Conservation (phyloP, 176 grass and related monocot species). For the Musa schizocarpa region DNA sequence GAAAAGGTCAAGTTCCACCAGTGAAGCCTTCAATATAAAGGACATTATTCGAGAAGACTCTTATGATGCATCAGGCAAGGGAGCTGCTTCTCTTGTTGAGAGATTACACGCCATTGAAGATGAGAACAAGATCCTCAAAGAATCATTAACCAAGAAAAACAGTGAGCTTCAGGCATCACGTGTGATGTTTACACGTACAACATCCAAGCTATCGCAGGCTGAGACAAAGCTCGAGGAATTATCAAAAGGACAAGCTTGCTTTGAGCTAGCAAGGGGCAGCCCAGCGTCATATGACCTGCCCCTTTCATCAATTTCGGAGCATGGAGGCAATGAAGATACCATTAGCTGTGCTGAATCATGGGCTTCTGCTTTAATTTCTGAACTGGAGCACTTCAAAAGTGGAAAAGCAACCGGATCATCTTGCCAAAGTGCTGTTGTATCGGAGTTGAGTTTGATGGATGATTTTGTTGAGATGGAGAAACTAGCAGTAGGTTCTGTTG, state of each 20-base stretch:
- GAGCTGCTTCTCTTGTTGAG: background rate
- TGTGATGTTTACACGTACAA: conserved; percentile 42
- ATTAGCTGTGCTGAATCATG: conserved; percentile 44
- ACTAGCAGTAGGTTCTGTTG: conserved; percentile 23
- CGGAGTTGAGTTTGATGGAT: conserved; percentile 44
- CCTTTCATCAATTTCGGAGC: conserved; percentile 6
- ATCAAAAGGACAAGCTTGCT: background rate
- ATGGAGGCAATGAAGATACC: conserved; percentile 21
- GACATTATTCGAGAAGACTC: background rate
- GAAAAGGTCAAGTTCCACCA: conserved; percentile 21
- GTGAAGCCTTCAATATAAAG: background rate
- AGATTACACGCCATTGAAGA: conserved; percentile 61
- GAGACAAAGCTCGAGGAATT: conserved; percentile 41
- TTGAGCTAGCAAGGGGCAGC: conserved; percentile 4
- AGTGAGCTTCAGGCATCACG: conserved; percentile 44
- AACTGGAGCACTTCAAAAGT: conserved; percentile 57
- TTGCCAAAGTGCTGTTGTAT: conserved; percentile 24
- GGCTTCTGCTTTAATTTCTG: conserved; percentile 65
- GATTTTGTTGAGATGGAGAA: conserved; percentile 59
- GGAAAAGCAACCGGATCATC: conserved; percentile 33
- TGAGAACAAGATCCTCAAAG: conserved; percentile 70
- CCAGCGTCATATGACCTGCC: conserved; percentile 1
- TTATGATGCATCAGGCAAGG: conserved; percentile 14
- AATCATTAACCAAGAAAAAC: conserved; percentile 54
- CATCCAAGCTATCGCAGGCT: conserved; percentile 35